A percentile compares a stretch with the other conserved stretches of the same genome.
Conservation (phyloP, 2,329 filamentous ascomycete genomes). For the Xylaria sp. region DNA sequence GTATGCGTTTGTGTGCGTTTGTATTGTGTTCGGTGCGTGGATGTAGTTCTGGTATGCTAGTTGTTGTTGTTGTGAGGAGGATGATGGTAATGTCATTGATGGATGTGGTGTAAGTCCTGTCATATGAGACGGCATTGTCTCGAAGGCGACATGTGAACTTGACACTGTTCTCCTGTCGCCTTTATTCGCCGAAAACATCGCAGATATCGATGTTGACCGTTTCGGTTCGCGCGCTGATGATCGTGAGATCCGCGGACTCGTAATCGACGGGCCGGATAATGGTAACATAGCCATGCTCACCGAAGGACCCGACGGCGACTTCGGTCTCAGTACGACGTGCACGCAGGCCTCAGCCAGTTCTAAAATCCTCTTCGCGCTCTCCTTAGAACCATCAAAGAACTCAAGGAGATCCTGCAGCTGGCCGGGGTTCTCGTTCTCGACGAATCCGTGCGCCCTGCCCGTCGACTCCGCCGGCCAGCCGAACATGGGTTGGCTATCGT, state of each 20-base stretch:
- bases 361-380: slow-evolving; percentile 53
- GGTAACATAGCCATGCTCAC: slow-evolving; percentile 3
- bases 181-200: slow-evolving; percentile 18
- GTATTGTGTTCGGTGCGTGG: slow-evolving; percentile 14
- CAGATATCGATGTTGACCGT: slow-evolving; percentile 26
- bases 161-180: slow-evolving; percentile 15
- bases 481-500: slow-evolving; percentile 50
- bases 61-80: slow-evolving; percentile 2
- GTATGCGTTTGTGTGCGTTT: slow-evolving; percentile 14
- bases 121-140: slow-evolving; percentile 7
- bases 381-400: slow-evolving; percentile 55
- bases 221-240: slow-evolving; percentile 19
- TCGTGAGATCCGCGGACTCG: slow-evolving; percentile 5
- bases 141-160: slow-evolving; percentile 11
- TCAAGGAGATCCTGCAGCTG: slow-evolving; percentile 61
- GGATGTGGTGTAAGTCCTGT: slow-evolving; percentile 7
- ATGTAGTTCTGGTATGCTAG: slow-evolving; percentile 11
- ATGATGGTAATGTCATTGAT: slow-evolving; percentile 17
- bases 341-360: slow-evolving; percentile 45
- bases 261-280: slow-evolving; percentile 1
- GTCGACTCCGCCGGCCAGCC: slow-evolving; percentile 56
- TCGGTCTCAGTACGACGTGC: slow-evolving; percentile 31
- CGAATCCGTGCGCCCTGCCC: slow-evolving; percentile 51
- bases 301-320: slow-evolving; percentile 20
- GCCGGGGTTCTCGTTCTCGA: slow-evolving; percentile 58